Conservation (phyloP, 2,329 filamentous ascomycete genomes). For the Moelleriella libera region DNA sequence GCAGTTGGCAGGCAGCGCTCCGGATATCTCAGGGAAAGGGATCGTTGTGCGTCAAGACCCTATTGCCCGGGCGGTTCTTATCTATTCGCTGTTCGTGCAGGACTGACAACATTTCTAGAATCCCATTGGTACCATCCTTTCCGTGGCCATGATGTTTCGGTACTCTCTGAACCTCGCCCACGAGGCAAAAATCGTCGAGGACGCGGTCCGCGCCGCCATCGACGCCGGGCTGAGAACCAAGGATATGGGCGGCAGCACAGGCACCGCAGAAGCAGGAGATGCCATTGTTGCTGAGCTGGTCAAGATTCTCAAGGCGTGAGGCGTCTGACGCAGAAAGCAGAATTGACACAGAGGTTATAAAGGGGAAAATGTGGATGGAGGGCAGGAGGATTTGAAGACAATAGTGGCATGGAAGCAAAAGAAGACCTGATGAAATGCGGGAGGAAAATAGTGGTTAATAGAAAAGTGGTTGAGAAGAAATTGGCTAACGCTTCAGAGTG, state of each 20-base stretch:
- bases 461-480: not conserved
- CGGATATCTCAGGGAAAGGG: constrained; percentile 59
- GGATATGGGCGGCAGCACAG: constrained; percentile 68
- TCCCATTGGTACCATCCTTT: constrained; percentile 82
- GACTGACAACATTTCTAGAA: constrained; percentile 9
- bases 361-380: not conserved
- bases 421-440: not conserved
- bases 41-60: constrained; percentile 17
- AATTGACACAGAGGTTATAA: not conserved
- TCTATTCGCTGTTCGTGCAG: constrained; percentile 5
- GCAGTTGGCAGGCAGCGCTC: constrained; percentile 31
- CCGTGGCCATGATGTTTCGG: constrained; percentile 87
- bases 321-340: not conserved
- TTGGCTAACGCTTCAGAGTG: not conserved
- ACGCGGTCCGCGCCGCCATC: constrained; percentile 66
- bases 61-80: constrained; percentile 4
- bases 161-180: constrained; percentile 74
- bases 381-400: not conserved
- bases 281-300: constrained; percentile 40
- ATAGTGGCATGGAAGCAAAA: not conserved
- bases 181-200: constrained; percentile 67
- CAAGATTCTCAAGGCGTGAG: constrained; percentile 42
- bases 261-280: constrained; percentile 62
- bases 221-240: constrained; percentile 66
- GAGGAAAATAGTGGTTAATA: not conserved